A percentile compares a stretch with the other conserved stretches of the same genome.
Evolutionary conservation across 768 basidiomycete genomes (phyloP).

Genomic region (Cubamyces sp.): DNA sequence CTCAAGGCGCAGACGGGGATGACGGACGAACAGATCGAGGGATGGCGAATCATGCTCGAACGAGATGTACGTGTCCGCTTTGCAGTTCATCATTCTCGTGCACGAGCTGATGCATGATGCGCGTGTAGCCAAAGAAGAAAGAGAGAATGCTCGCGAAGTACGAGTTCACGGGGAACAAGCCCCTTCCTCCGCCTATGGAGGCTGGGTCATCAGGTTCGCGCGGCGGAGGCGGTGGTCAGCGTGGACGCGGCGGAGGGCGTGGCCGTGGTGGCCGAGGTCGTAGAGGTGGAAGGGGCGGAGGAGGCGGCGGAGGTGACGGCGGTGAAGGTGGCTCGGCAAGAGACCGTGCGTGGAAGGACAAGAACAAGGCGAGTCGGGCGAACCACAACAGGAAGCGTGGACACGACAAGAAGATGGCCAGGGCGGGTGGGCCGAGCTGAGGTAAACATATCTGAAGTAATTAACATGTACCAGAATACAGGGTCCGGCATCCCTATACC

Average conservation of each 20-base stretch:
- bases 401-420: slow-evolving; percentile 88
- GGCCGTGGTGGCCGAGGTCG: slow-evolving; percentile 38
- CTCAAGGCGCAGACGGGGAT: slow-evolving; percentile 76
- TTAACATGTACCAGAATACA: too few relatives aligned
- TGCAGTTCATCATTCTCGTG: neutral
- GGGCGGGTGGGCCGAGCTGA: slow-evolving; percentile 47
- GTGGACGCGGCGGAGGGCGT: slow-evolving; percentile 41
- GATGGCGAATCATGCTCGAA: slow-evolving; percentile 91
- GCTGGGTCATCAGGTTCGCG: slow-evolving; percentile 7
- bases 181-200: slow-evolving; percentile 10
- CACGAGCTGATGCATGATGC: neutral
- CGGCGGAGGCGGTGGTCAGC: slow-evolving; percentile 43
- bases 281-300: slow-evolving; percentile 45
- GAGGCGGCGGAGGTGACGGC: slow-evolving; percentile 43
- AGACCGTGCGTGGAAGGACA: slow-evolving; percentile 75
- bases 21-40: slow-evolving; percentile 87
- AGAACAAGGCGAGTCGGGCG: slow-evolving; percentile 70
- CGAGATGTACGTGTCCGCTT: slow-evolving; percentile 63
- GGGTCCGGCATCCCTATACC: too few relatives aligned
- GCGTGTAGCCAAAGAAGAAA: slow-evolving; percentile 65
- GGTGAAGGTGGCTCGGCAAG: slow-evolving; percentile 46
- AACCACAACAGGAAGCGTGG: slow-evolving; percentile 83
- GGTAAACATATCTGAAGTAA: too few relatives aligned
- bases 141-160: slow-evolving; percentile 76
- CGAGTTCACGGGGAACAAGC: slow-evolving; percentile 71